A percentile compares a stretch with the other conserved stretches of the same genome.
Evolutionary conservation across 192 early-diverging fungal genomes (phyloP).

Genomic region (Kappamyces sp.): DNA sequence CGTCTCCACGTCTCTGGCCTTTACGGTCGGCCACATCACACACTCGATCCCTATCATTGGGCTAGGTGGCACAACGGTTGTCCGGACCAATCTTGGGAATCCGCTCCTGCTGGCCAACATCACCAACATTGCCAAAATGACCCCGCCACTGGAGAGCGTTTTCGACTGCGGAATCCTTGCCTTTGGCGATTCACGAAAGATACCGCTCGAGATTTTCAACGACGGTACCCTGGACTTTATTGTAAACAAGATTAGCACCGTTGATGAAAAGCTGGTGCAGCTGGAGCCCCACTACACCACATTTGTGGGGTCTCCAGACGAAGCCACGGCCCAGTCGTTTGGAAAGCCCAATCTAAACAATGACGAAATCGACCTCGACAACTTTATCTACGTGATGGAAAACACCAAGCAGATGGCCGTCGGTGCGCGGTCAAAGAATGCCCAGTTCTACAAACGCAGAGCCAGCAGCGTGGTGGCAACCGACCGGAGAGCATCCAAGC

Average conservation of each 20-base stretch:
- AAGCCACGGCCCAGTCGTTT: constrained; percentile 1
- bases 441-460: too few relatives aligned
- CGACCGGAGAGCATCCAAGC: too few relatives aligned
- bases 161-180: constrained; percentile 39
- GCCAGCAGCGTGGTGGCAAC: too few relatives aligned
- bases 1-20: constrained; percentile 3
- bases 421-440: too few relatives aligned
- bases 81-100: constrained; percentile 29
- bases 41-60: constrained; percentile 32
- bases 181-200: not conserved
- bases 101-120: constrained; percentile 18
- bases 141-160: constrained; percentile 8
- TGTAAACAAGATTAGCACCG: constrained; percentile 20
- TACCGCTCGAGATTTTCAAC: constrained; percentile 21
- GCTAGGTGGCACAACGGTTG: constrained; percentile 23
- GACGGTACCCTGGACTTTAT: constrained; percentile 41
- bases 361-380: constrained; percentile 10
- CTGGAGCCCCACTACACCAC: constrained; percentile 13
- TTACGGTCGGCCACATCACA: constrained; percentile 19
- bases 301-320: constrained; percentile 1
- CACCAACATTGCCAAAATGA: constrained; percentile 18
- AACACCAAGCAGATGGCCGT: not conserved
- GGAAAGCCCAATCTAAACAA: constrained; percentile 4
- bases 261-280: constrained; percentile 1
- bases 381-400: not conserved